Evolutionary conservation across 2,329 filamentous ascomycete species (phyloP).

Genomic region (Macrophomina pseudophaseolina): DNA sequence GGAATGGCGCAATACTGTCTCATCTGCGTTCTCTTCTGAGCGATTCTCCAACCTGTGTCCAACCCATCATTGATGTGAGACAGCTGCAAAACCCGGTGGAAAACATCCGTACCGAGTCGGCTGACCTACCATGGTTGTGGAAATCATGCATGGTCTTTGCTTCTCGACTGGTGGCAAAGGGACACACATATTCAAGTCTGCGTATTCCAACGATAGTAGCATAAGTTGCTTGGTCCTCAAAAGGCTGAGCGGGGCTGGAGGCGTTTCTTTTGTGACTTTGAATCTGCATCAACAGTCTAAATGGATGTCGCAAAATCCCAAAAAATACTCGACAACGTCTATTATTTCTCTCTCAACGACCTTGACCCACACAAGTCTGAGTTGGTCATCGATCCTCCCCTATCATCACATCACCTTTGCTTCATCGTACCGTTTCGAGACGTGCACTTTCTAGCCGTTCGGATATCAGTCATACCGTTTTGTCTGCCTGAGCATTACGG

Average conservation of each 20-base stretch:
- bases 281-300: neutral
- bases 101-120: neutral
- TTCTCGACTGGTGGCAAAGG: neutral
- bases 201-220: neutral
- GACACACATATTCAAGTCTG: neutral
- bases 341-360: neutral
- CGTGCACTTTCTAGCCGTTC: neutral
- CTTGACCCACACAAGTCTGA: neutral
- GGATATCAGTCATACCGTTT: neutral
- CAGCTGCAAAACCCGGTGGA: neutral
- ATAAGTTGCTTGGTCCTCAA: neutral
- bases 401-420: neutral
- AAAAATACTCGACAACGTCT: neutral
- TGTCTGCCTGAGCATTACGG: neutral
- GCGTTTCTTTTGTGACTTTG: neutral
- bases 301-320: neutral
- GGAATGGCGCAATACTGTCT: neutral
- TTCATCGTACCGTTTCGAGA: neutral
- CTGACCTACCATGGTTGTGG: neutral
- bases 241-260: neutral
- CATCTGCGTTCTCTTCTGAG: neutral
- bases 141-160: neutral
- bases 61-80: neutral
- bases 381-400: neutral
- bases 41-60: neutral